Conservation (phyloP, 1,139 yeast species). For the Suhomyces chickasaworum region DNA sequence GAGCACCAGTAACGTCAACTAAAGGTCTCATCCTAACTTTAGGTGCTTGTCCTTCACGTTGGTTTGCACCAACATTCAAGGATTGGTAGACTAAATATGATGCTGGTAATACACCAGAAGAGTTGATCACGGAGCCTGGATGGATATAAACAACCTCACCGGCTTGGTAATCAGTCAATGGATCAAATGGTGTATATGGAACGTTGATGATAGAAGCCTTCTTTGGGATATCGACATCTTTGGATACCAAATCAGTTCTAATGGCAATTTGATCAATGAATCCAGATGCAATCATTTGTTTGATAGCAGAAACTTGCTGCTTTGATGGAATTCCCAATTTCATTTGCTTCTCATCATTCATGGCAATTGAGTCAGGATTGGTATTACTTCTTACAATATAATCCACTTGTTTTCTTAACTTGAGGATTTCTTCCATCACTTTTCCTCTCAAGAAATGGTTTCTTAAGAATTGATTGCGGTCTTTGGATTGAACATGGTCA, state of each 20-base stretch:
- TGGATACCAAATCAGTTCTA: constrained; percentile 74
- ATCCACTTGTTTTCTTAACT: constrained; percentile 76
- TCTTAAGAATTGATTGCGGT: constrained; percentile 49
- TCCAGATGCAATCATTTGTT: constrained; percentile 92
- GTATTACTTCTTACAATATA: constrained; percentile 71
- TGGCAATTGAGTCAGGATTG: constrained; percentile 58
- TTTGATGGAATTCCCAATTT: constrained; percentile 70
- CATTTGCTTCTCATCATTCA: constrained; percentile 39
- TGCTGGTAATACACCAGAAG: constrained; percentile 68
- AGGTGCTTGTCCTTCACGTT: constrained; percentile 30
- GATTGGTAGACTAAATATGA: constrained; percentile 72
- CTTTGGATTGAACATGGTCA: constrained; percentile 66
- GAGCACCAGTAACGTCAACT: constrained; percentile 74
- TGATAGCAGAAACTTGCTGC: constrained; percentile 72
- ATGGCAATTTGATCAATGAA: constrained; percentile 89
- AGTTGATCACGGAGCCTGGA: constrained; percentile 64
- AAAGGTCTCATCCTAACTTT: constrained; percentile 74
- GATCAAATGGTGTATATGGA: constrained; percentile 75
- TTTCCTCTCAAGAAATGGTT: constrained; percentile 67
- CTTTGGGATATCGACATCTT: constrained; percentile 60
- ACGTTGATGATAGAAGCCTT: constrained; percentile 60
- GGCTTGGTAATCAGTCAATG: constrained; percentile 27
- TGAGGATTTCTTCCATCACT: constrained; percentile 80
- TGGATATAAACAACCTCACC: constrained; percentile 61
- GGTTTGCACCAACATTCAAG: constrained; percentile 51